Base-by-base conservation (phyloP, 345 rosid genomes). In the Salix caprea region DNA sequence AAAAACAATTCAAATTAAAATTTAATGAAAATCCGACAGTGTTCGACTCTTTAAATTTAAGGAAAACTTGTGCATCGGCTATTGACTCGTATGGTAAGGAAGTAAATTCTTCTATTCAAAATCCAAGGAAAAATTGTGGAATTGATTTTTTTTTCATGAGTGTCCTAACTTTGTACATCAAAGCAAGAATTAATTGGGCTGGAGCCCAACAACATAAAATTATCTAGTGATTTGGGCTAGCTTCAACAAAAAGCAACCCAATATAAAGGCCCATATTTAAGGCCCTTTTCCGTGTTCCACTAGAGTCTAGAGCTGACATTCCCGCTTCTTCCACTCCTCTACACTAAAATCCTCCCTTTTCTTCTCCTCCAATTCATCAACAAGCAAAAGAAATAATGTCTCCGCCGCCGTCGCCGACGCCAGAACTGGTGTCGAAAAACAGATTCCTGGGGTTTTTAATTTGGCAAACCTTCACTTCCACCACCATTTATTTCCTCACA, bases 401-500 rank as follows among this genome's bases (percentile, higher is more conserved):
- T 23, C 19, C 70, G 19, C 36, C 67, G 5, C 50, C n/a, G 42
- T 44, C 74, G 0, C 72, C 54, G 2, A 21, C 73, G 9, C 79
- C 91, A 32, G 89, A 86, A 56, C 34, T 80, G 72, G 83, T 90
- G 4, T 84, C 84, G 26, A 85, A 82, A 76, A 86, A 86, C 67
- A 86, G 95, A 5, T 84, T 84, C 37, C 66, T 82, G 24, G 93
- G 93, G 74, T 93, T 91, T 70, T 76, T 91, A 11, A 90, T 91
- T 42, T 90, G 95, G 98, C 93, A 93, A 52, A 87, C 92, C 3
- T 87, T 93, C 8, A 75, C 87, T 56, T 85, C 92, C 13, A 69
- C 91, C 16, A 67, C 78, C 61, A 79, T 90, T 74, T 93, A 85
- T 91, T 5, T 91, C 75, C 71, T 86, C 84, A 82, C 82, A 89